Evolutionary conservation across 495 filamentous ascomycete genomes (phyloP).

Genomic region (Talaromyces stipitatus): DNA sequence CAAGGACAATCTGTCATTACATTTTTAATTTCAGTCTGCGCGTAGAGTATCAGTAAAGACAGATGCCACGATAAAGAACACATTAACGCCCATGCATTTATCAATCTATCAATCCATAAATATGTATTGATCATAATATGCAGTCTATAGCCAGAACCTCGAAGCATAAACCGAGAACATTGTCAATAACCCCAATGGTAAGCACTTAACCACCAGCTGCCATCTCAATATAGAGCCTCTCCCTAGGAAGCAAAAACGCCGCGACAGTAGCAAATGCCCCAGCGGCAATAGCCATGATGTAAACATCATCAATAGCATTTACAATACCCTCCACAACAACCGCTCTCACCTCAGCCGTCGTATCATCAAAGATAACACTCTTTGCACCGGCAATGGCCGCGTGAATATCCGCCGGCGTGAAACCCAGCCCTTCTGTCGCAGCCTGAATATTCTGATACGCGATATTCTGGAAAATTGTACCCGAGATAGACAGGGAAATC

Average conservation of each 20-base stretch:
- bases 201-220: neutral
- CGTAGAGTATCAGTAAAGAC: neutral
- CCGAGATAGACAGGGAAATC: slow-evolving; percentile 47
- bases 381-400: slow-evolving; percentile 6
- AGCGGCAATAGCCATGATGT: slow-evolving; percentile 7
- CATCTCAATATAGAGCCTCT: neutral
- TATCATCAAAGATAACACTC: slow-evolving; percentile 1
- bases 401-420: slow-evolving; percentile 1
- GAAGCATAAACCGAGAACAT: neutral
- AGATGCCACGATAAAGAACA: neutral
- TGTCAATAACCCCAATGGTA: neutral
- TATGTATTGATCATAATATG: neutral
- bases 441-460: slow-evolving; percentile 16
- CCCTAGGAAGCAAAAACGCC: slow-evolving; percentile 2
- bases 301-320: slow-evolving; percentile 3
- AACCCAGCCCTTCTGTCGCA: slow-evolving; percentile 1
- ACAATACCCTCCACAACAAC: slow-evolving; percentile 5
- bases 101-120: neutral
- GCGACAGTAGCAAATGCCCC: slow-evolving; percentile 3
- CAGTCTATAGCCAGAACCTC: neutral
- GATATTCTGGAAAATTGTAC: slow-evolving; percentile 46
- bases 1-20: no score
- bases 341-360: neutral
- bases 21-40: no score
- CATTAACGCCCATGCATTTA: neutral